Base-by-base conservation (phyloP, 1,284 basidiomycete genomes). In the Neonothopanus nambi region DNA sequence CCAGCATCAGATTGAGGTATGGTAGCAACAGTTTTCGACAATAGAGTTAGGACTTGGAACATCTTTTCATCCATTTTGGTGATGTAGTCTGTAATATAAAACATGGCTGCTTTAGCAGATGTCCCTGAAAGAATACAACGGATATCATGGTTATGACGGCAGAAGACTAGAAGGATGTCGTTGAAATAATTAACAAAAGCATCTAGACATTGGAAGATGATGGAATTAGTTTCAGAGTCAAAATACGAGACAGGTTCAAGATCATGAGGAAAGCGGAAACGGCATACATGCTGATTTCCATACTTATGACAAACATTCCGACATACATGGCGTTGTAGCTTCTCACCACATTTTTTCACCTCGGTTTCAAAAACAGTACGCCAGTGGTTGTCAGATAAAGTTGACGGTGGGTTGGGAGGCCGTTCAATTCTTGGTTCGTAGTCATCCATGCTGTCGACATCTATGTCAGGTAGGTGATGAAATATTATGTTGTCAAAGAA, bases 61-160 rank as follows among this genome's bases (percentile, higher is more conserved):
- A 63, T 55, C 20, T 63, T 62, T 3, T 66, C 21, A 11, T 61
- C 51, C 4, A 64, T 51, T 42, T 70, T 70, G 0, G 63, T 67
- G 12, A 69, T 68, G 45, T 69, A 69, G 48, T 68, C 62, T 0
- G 67, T 67, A 15, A 68, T 64, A 50, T 69, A 69, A 23, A 66
- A 61, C 9, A 68, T 38, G 0, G 66, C 57, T 4, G 66, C 66
- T 42, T 66, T 68, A 2, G 65, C 64, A 3, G 61, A 57, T 33
- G 56, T 60, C 0, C 67, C 67, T 4, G 63, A 65, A 0, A 62
- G 57, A 17, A 70, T 62, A 36, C 62, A 68, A 41, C 55, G 55
- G 44, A 69, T 55, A 55, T 70, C 67, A 60, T 68, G 68, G 42
- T 70, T 70, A 42, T 65, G 66, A 0, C 63, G 39, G 5, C 63